Evolutionary conservation across 2,329 filamentous ascomycete species (phyloP).

Genomic region (Pezicula rhizophila): DNA sequence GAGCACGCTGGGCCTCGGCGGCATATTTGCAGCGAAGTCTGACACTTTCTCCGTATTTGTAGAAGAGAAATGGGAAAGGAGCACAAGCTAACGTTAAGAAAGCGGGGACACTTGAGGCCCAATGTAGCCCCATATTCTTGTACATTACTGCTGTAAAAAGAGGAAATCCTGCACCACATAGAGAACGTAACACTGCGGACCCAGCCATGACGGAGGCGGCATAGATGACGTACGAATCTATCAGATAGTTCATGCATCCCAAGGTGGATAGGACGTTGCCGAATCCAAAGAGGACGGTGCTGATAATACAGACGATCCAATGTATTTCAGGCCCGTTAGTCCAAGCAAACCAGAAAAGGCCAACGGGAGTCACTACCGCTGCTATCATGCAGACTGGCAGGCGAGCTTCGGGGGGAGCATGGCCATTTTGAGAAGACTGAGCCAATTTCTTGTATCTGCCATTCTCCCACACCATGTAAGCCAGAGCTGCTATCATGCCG

Average conservation of each 20-base stretch:
- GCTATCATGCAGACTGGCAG: slow-evolving; percentile 77
- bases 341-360: slow-evolving; percentile 65
- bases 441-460: slow-evolving; percentile 37
- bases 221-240: slow-evolving; percentile 65
- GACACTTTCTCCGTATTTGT: slow-evolving; percentile 61
- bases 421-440: too few relatives aligned
- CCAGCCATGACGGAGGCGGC: slow-evolving; percentile 71
- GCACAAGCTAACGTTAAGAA: slow-evolving; percentile 68
- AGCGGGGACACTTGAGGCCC: slow-evolving; percentile 67
- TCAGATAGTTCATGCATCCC: slow-evolving; percentile 58
- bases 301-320: slow-evolving; percentile 58
- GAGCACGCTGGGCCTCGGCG: too few relatives aligned
- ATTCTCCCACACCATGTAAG: slow-evolving; percentile 31
- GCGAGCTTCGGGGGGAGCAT: slow-evolving; percentile 55
- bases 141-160: slow-evolving; percentile 56
- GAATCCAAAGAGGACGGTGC: slow-evolving; percentile 32
- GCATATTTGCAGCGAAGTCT: slow-evolving; percentile 64
- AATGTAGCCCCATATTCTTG: slow-evolving; percentile 61
- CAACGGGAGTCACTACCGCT: slow-evolving; percentile 66
- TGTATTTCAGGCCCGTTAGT: slow-evolving; percentile 45
- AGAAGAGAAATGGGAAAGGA: slow-evolving; percentile 73
- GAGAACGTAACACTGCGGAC: slow-evolving; percentile 63
- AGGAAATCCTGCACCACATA: slow-evolving; percentile 68
- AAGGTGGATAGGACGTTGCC: slow-evolving; percentile 58
- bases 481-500: slow-evolving; percentile 26